phyloP scores from a whole-genome alignment of 2,329 filamentous ascomycete species.

The Sarocladium oryzae region DNA sequence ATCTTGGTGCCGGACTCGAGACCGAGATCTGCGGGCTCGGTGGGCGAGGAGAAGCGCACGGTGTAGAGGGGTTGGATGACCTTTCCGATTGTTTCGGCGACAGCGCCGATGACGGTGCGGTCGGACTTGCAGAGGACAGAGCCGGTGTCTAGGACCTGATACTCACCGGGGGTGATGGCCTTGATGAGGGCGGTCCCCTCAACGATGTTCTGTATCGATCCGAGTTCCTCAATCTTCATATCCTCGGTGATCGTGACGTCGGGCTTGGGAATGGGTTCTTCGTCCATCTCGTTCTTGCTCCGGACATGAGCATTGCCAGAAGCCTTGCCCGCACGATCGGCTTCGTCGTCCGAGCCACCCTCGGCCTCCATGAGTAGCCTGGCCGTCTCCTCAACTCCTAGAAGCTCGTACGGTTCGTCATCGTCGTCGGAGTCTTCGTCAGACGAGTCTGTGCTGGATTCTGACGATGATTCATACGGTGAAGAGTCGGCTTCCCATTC shows the following conservation, averaged over 20 bases:
- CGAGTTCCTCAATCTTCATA: slow-evolving; percentile 71
- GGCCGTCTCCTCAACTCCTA: slow-evolving; percentile 77
- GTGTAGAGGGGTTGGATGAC: slow-evolving; percentile 84
- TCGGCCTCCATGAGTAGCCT: slow-evolving; percentile 81
- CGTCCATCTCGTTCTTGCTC: slow-evolving; percentile 73
- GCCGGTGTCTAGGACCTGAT: slow-evolving; percentile 76
- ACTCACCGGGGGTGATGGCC: slow-evolving; percentile 71
- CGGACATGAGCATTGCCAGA: slow-evolving; percentile 45
- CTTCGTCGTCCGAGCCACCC: slow-evolving; percentile 72
- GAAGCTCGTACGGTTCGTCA: slow-evolving; percentile 63
- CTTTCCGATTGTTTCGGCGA: slow-evolving; percentile 81
- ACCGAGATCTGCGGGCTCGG: slow-evolving; percentile 61
- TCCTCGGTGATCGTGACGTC: slow-evolving; percentile 70
- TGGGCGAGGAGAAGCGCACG: slow-evolving; percentile 63
- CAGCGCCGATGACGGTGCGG: slow-evolving; percentile 68
- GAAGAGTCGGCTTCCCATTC: slow-evolving; percentile 85
- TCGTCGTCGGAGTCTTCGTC: slow-evolving; percentile 53
- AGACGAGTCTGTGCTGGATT: slow-evolving; percentile 53
- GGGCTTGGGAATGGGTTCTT: slow-evolving; percentile 64
- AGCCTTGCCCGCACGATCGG: slow-evolving; percentile 39
- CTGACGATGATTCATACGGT: slow-evolving; percentile 62
- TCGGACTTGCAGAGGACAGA: slow-evolving; percentile 77
- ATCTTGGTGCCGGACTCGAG: slow-evolving; percentile 64
- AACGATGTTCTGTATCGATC: slow-evolving; percentile 68
- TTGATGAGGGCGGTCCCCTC: slow-evolving; percentile 74